Evolutionary conservation across 768 basidiomycete species (phyloP), one percentile per base, ranked within the genome.

Genomic region (Lactarius vividus): DNA sequence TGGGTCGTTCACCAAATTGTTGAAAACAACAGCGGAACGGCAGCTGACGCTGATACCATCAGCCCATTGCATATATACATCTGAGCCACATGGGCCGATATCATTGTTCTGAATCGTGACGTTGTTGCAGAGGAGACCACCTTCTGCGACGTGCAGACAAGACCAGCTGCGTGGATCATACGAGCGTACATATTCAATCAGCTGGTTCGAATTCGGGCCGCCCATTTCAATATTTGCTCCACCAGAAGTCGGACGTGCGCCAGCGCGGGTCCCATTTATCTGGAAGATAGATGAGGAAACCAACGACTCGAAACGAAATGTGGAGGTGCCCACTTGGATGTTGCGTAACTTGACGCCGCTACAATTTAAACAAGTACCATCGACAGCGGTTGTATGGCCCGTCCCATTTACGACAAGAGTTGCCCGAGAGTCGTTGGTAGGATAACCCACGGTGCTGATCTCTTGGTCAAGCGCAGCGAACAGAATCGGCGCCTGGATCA

Each of bases 191-290:
- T 84, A 86, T 78, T 94, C 90, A 61, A 95, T 79, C 44, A 92
- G 70, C 74, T 95, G 92, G 71, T 82, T 78, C 2, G 84, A 77
- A 68, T 89, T 94, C 23, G 80, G 71, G 10, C 92, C 93, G 5
- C 93, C 93, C 81, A 94, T 87, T 76, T 94, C 92, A 61, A 94
- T 91, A 71, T 92, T 92, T 26, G 83, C 92, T 0, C 88, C 89
- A 10, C 90, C 90, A 28, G 57, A 66, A 0, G 80, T 82, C 1
- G 86, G 82, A 46, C 80, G 70, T 8, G 79, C 84, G 31, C 82
- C 83, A 20, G 75, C 75, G 63, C 92, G 84, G 9, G 85, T 85
- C 16, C 92, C 92, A 71, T 94, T 84, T 67, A 94, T 84, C 91
- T 93, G 68, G 28, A 15, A 55, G 11, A 33, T 29, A 15, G 37